Evolutionary conservation across 2,329 filamentous ascomycete genomes (phyloP), one percentile per base, ranked within the genome.

Genomic region (Alternaria gansuensis): DNA sequence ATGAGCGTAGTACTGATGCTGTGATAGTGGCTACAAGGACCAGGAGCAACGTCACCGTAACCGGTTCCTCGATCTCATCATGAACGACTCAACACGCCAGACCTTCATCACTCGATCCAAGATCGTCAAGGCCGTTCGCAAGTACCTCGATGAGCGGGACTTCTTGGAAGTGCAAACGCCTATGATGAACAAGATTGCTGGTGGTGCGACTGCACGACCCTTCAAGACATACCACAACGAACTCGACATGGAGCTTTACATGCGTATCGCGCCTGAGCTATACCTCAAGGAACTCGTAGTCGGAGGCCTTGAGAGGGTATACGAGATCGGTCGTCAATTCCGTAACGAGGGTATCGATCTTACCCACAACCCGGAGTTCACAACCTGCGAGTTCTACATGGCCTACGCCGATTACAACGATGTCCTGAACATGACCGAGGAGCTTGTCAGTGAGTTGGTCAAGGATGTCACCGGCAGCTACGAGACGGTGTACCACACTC

Each of bases 361-460:
- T 50, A 99, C 95, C 7, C 95, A 99, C 84, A 99, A 98, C 83
- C 95, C 91, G 37, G 95, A 99, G 78, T 99, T 99, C 83, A 99
- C 95, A 41, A 96, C 92, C 26, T 92, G 92, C 78, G 95, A 99
- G 79, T 98, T 98, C 82, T 99, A 99, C 81, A 89, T 91, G 65
- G 68, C 95, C 3, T 98, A 78, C 55, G 78, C 82, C 36, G 76
- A 78, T 50, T 71, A 97, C 68, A 91, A 96, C 78, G 95, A 98
- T 75, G 83, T 97, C 59, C 92, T 96, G 90, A 82, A 90, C 60
- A 85, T 92, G 73, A 98, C 95, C 2, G 95, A 99, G 79, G 93
- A 97, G 75, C 89, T 99, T 29, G 90, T 99, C 45, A 93, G 92
- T 31, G 87, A 89, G 39, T 85, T 98, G 5, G 94, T 97, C 75